Evolutionary conservation across 306 rosid species (phyloP), one percentile per base, ranked within the genome.

Genomic region (Ziziphus jujuba): DNA sequence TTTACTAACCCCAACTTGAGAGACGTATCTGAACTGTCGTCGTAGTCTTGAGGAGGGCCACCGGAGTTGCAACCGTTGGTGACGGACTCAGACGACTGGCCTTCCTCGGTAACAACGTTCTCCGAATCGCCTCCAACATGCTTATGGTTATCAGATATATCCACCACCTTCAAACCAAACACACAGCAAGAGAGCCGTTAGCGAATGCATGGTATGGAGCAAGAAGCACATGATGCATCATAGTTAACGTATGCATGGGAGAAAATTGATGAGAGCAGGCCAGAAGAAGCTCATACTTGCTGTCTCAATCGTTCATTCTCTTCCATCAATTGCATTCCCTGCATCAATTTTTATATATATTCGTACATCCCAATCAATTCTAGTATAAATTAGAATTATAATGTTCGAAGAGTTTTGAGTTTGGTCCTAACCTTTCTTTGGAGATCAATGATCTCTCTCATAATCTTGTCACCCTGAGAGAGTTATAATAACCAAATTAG

Each of bases 1-100:
- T n/a, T n/a, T n/a, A 55, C 89, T 71, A n/a, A 93, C 99, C 99
- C 97, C 64, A 93, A 49, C 71, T 85, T 88, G 66, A 93, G 97
- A 7, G 96, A 88, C 0, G 89, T 93, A 63, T 90, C 97, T 6
- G 97, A 93, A 54, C 28, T 66, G 69, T 84, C 85, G 28, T 93
- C 97, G 65, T 72, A 63, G 58, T 90, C 97, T 20, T 79, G 89
- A 1, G 96, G 86, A 53, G 91, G 84, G 23, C 74, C 79, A 52
- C 63, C 63, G 54, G 96, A 87, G 80, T 80, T 86, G 78, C 79
- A 84, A 50, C 66, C 69, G 40, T 86, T 79, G 3, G 99, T 88
- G 45, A 87, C 75, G 0, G 96, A 90, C 69, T 87, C 97, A 3
- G 97, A 93, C 17, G 99, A 93, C 49, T 86, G 96, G n/a, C 96